Evolutionary conservation across 192 early-diverging fungal genomes (phyloP).

Genomic region (Backusella tarrabulga): DNA sequence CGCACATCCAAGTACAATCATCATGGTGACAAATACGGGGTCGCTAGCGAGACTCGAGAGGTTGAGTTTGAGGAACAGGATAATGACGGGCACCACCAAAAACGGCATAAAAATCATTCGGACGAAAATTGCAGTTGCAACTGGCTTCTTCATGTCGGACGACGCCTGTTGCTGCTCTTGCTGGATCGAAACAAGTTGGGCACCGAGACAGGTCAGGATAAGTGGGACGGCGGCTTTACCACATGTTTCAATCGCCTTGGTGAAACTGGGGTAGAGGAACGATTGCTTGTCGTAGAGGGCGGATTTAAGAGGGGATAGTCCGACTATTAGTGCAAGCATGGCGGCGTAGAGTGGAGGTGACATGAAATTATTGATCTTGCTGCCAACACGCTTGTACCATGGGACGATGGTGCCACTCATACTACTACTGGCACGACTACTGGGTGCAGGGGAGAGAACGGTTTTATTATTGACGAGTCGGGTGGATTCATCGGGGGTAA

Average conservation of each 20-base stretch:
- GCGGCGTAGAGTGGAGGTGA: conserved; percentile 77
- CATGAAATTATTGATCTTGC: conserved; percentile 37
- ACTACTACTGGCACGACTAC: background rate
- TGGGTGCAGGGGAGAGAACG: background rate
- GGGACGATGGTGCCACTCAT: background rate
- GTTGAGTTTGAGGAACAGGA: conserved; percentile 20
- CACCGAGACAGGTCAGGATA: conserved; percentile 74
- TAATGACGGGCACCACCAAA: conserved; percentile 38
- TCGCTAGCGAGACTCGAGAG: conserved; percentile 53
- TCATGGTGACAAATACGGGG: conserved; percentile 63
- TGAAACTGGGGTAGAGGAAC: conserved; percentile 49
- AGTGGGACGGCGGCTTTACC: conserved; percentile 78
- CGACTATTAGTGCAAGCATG: conserved; percentile 60
- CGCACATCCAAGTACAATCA: conserved; percentile 62
- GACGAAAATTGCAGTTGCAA: conserved; percentile 26
- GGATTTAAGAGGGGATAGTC: conserved; percentile 60
- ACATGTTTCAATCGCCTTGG: conserved; percentile 67
- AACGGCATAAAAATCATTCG: conserved; percentile 42
- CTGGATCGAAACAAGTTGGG: conserved; percentile 47
- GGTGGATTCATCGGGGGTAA: background rate
- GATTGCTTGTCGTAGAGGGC: conserved; percentile 58
- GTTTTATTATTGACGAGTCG: background rate
- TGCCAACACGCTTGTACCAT: background rate
- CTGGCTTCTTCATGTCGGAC: conserved; percentile 35
- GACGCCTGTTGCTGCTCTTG: conserved; percentile 11